These are phyloP conservation scores for Entomortierella parvispora DNA, from an alignment of 192 early-diverging fungal species.

Conservation along the genomic window DNA sequence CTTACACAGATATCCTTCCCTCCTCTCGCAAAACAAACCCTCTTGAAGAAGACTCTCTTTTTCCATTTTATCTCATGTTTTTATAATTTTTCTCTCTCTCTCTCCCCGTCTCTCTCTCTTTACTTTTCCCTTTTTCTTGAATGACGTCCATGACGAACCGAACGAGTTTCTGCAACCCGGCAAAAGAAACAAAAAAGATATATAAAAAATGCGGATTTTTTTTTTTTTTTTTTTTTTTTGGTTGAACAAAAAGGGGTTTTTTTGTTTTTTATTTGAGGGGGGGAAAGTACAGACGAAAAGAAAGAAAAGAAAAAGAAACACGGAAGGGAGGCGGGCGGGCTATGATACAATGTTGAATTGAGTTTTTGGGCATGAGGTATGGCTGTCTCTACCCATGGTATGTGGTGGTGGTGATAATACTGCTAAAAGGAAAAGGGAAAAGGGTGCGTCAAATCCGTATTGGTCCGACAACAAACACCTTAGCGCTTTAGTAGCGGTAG, in stretches of 20 bases:
- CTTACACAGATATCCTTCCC: background rate
- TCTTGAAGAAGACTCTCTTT: conserved; percentile 4
- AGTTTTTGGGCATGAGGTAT: background rate
- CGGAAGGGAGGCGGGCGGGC: background rate
- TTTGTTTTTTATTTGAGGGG: background rate
- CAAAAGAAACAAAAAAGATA: too few species aligned
- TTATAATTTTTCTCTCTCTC: background rate
- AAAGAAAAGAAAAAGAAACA: background rate
- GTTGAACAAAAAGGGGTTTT: too few species aligned
- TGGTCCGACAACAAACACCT: too few species aligned
- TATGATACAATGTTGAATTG: conserved; percentile 23
- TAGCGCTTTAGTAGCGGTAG: conserved; percentile 81
- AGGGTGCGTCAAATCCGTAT: background rate
- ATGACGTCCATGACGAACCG: background rate
- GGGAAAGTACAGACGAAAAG: background rate
- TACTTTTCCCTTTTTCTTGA: background rate
- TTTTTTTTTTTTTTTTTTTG: conserved; percentile 6
- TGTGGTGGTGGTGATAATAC: too few species aligned
- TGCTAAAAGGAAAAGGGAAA: background rate
- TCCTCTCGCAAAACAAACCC: background rate
- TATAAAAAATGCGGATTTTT: background rate
- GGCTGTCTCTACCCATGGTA: too few species aligned
- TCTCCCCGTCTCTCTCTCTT: background rate
- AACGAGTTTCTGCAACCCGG: background rate
- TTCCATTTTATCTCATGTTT: conserved; percentile 2